These are phyloP conservation scores for Tetrahymena malaccensis DNA, from an alignment of 73 alveolate genomes.

Conservation along the genomic window DNA sequence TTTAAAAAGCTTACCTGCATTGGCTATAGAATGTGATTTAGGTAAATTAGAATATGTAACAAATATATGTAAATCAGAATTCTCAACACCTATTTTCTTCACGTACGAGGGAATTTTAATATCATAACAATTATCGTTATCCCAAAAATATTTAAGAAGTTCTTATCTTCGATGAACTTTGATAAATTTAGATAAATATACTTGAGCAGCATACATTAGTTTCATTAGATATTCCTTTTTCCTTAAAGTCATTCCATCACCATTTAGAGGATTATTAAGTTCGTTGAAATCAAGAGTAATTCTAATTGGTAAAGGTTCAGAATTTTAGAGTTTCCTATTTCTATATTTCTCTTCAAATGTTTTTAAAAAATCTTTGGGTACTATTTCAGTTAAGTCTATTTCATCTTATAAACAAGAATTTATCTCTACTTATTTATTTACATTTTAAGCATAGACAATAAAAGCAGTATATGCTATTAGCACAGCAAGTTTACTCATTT, in stretches of 20 bases:
- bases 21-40: neutral
- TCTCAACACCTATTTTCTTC: neutral
- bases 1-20: neutral
- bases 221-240: neutral
- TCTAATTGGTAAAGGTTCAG: neutral
- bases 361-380: neutral
- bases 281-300: neutral
- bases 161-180: neutral
- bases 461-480: neutral
- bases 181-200: neutral
- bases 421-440: neutral
- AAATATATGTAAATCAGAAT: neutral
- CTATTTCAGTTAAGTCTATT: neutral
- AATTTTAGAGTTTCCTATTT: neutral
- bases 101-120: neutral
- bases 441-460: neutral
- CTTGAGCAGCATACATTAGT: neutral
- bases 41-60: neutral
- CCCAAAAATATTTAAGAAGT: neutral
- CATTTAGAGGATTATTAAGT: neutral
- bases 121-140: neutral
- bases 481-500: neutral
- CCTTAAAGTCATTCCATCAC: neutral
- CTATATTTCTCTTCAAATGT: neutral
- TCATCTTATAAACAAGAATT: neutral